phyloP scores from a whole-genome alignment of 176 grass and related monocot species.

The Paspalum vaginatum region DNA sequence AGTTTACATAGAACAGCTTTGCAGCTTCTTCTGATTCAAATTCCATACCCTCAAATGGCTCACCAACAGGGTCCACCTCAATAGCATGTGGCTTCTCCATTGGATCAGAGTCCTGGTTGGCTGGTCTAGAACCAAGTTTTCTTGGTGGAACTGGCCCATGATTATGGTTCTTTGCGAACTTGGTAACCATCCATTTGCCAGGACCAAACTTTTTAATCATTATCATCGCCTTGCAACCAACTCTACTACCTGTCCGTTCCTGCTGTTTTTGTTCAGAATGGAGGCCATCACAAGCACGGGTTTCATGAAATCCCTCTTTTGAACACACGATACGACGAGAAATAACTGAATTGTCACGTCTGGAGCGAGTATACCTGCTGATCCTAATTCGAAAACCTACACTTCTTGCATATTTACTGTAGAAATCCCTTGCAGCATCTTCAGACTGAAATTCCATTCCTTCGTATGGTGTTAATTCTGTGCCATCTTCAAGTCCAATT shows the following conservation, averaged over 20 bases:
- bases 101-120: conserved; percentile 29
- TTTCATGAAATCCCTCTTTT: conserved; percentile 72
- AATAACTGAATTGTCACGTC: conserved; percentile 74
- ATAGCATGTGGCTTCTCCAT: conserved; percentile 35
- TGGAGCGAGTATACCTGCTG: conserved; percentile 64
- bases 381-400: conserved; percentile 63
- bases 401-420: conserved; percentile 52
- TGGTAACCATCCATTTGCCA: conserved; percentile 64
- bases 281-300: conserved; percentile 46
- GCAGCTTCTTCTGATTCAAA: conserved; percentile 91
- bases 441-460: conserved; percentile 74
- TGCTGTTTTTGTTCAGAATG: conserved; percentile 48
- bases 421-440: conserved; percentile 70
- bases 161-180: conserved; percentile 67
- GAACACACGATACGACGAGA: conserved; percentile 74
- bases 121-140: conserved; percentile 47
- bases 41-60: conserved; percentile 84
- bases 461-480: conserved; percentile 57
- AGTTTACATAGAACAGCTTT: conserved; percentile 84
- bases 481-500: conserved; percentile 52
- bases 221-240: conserved; percentile 83
- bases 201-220: conserved; percentile 59
- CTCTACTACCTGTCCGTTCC: conserved; percentile 53
- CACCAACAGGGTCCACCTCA: conserved; percentile 32
- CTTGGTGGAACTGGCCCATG: conserved; percentile 64